Conservation (phyloP, 805 yeast genomes). For the Candida nonsorbophila region DNA sequence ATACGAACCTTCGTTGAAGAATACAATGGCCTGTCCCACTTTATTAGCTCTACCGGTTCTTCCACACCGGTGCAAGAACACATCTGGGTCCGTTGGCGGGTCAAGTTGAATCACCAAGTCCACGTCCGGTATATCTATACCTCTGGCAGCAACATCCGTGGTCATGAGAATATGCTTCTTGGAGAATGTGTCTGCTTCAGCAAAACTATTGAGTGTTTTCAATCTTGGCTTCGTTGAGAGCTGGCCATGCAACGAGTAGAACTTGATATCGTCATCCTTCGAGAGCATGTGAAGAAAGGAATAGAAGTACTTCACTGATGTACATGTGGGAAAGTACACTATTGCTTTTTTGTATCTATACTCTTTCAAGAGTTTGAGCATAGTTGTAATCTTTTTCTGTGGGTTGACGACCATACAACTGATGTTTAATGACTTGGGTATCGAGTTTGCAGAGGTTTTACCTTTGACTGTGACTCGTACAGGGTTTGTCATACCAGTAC, state of each 20-base stretch:
- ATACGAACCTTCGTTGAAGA: conserved; percentile 62
- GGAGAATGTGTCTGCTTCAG: conserved; percentile 33
- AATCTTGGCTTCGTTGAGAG: conserved; percentile 74
- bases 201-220: conserved; percentile 62
- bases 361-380: conserved; percentile 49
- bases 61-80: conserved; percentile 91
- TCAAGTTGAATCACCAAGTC: conserved; percentile 92
- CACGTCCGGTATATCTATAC: conserved; percentile 91
- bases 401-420: conserved; percentile 58
- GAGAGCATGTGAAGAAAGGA: conserved; percentile 38
- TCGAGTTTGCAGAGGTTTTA: conserved; percentile 22
- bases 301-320: conserved; percentile 74
- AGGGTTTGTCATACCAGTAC: conserved; percentile 91
- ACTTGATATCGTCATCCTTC: conserved; percentile 24
- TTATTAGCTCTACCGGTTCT: conserved; percentile 92
- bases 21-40: conserved; percentile 70
- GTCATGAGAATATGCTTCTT: conserved; percentile 68
- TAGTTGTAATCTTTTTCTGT: conserved; percentile 51
- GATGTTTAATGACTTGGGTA: conserved; percentile 63
- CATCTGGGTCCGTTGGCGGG: conserved; percentile 90
- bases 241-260: conserved; percentile 88
- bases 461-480: conserved; percentile 78
- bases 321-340: conserved; percentile 90
- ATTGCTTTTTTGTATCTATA: conserved; percentile 72
- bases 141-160: conserved; percentile 98